Evolutionary conservation across 129 eudicot species (phyloP), one percentile per base, ranked within the genome.

Genomic region (Silybum marianum): DNA sequence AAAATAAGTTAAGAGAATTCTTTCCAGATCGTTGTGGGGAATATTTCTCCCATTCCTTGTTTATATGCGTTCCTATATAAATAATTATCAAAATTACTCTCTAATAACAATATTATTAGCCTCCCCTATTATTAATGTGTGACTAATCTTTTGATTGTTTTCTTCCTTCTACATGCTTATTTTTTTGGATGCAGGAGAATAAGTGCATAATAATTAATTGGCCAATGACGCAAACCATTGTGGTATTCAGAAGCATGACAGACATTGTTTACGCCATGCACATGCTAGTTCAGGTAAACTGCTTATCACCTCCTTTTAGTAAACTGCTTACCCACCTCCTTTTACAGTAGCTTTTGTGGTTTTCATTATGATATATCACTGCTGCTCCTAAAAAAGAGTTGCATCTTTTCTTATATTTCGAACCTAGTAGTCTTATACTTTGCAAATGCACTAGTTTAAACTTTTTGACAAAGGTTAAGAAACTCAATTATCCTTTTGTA

Each of bases 281-380:
- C 77, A 92, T 95, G 74, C 87, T 95, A 65, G 94, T 95, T 83
- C 98, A 95, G 98, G 97, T 89, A 83, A 79, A 65, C 36, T 30
- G 25, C 24, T 70, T 46, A 25, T 69, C 48, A 32, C 70, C 48
- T 44, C 70, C 44, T 46, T 48, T 44, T 32, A n/a, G 51, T 1
- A 28, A 34, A 19, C 7, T 60, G 60, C 60, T 48, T 48, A 40
- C 46, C 1, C 63, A 54, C 63, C 63, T 54, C 12, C 16, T 46
- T 39, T 65, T 13, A 12, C 28, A 12, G 58, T 25, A 26, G 34
- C 18, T 75, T 18, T 72, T 36, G 16, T 67, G 13, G 74, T 70
- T 22, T 74, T 48, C 39, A 2, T 71, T 30, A 39, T 71, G 42
- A 58, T 58, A 48, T 48, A 51, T 51, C 23, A 58, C 66, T 9